Evolutionary conservation across 805 yeast species (phyloP).

Genomic region (Saturnispora halmiae): DNA sequence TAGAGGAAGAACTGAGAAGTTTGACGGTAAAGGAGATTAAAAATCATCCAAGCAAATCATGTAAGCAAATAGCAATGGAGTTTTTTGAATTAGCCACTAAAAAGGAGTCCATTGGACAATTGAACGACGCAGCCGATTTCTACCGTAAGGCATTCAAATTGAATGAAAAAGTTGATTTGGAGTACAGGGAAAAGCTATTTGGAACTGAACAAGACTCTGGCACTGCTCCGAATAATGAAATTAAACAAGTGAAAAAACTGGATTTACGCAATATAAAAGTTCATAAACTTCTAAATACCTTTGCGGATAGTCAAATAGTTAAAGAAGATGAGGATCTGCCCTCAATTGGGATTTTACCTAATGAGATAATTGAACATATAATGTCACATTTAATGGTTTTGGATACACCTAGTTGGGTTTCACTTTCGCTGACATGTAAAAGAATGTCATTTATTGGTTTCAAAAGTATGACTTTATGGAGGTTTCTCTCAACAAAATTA

Average conservation of each 20-base stretch:
- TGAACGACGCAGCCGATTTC: conserved; percentile 71
- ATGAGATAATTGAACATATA: conserved; percentile 48
- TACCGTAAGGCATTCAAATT: conserved; percentile 66
- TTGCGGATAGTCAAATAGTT: conserved; percentile 22
- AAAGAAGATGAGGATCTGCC: conserved; percentile 29
- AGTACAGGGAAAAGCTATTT: conserved; percentile 50
- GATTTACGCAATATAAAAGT: conserved; percentile 35
- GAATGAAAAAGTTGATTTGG: conserved; percentile 51
- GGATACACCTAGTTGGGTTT: conserved; percentile 59
- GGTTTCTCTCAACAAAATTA: conserved; percentile 35
- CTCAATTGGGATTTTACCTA: conserved; percentile 39
- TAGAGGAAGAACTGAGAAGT: conserved; percentile 21
- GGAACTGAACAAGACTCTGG: conserved; percentile 16
- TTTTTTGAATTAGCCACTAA: conserved; percentile 62
- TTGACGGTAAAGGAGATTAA: conserved; percentile 22
- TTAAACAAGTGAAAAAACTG: conserved; percentile 4
- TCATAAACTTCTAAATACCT: conserved; percentile 31
- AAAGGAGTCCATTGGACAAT: conserved; percentile 62
- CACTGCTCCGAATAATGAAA: conserved; percentile 12
- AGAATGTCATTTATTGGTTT: conserved; percentile 51
- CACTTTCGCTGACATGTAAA: conserved; percentile 50
- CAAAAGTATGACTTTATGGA: conserved; percentile 40
- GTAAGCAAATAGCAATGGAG: conserved; percentile 42
- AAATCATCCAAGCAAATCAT: conserved; percentile 24
- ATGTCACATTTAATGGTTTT: conserved; percentile 36